Conservation (phyloP, 306 rosid species). For the Sicyos edulis region DNA sequence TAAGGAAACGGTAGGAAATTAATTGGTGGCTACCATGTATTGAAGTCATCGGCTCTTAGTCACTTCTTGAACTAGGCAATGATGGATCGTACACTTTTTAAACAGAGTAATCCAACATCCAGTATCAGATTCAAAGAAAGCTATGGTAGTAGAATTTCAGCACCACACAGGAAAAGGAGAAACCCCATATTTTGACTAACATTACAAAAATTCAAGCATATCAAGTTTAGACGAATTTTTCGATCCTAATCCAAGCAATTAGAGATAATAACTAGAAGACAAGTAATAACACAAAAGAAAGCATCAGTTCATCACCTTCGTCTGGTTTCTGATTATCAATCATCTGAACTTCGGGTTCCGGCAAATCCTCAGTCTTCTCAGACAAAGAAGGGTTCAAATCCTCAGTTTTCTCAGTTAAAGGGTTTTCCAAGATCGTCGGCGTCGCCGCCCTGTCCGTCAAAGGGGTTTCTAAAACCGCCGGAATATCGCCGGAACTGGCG, state of each 20-base stretch:
- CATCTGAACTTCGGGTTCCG: background rate
- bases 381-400: background rate
- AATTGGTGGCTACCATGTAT: no score
- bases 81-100: no score
- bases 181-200: slow-evolving; percentile 5
- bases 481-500: slow-evolving; percentile 36
- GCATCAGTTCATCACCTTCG: slow-evolving; percentile 10
- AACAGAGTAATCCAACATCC: background rate
- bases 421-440: slow-evolving; percentile 15
- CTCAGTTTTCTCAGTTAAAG: slow-evolving; percentile 1
- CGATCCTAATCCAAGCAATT: background rate
- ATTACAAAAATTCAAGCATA: background rate
- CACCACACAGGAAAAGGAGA: background rate
- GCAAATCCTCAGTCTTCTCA: slow-evolving; percentile 1
- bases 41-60: no score
- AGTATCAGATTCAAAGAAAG: background rate
- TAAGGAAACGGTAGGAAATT: no score
- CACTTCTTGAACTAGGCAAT: no score
- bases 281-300: background rate
- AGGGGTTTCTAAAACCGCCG: slow-evolving; percentile 43
- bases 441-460: slow-evolving; percentile 33
- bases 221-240: background rate
- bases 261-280: background rate
- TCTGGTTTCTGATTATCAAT: background rate
- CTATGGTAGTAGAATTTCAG: background rate